These are phyloP conservation scores for Thalassiosira profunda DNA, from an alignment of 108 stramenopile genomes.

Conservation along the genomic window DNA sequence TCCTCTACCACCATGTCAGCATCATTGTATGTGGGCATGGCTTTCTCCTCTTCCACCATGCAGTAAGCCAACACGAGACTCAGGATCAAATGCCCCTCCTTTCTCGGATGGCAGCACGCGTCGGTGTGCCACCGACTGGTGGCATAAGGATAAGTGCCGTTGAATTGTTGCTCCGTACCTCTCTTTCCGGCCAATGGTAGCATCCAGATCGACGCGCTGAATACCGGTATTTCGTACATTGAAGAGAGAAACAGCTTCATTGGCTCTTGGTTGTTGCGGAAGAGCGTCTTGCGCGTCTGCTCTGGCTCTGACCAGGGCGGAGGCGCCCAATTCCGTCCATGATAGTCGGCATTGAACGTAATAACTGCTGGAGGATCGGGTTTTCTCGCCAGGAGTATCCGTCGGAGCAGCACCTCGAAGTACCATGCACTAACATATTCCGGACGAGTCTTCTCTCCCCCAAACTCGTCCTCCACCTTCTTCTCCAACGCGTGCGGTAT, in stretches of 20 bases:
- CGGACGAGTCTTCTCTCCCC: conserved; percentile 3
- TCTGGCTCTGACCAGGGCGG: background rate
- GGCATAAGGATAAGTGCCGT: conserved; percentile 13
- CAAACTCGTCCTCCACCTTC: background rate
- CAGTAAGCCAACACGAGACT: conserved; percentile 31
- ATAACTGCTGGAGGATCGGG: conserved; percentile 36
- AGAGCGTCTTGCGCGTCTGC: conserved; percentile 4
- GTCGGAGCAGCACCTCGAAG: conserved; percentile 18
- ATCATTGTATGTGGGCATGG: background rate
- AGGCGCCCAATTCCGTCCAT: conserved; percentile 12
- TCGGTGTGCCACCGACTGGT: conserved; percentile 29
- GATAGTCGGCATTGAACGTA: conserved; percentile 44
- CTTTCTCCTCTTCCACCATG: conserved; percentile 36
- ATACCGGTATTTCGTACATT: conserved; percentile 40
- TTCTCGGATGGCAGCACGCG: conserved; percentile 25
- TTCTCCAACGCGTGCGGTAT: conserved; percentile 40
- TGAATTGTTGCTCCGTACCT: conserved; percentile 21
- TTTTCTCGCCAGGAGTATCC: conserved; percentile 35
- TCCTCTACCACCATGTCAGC: too few species aligned
- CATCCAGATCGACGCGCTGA: conserved; percentile 38
- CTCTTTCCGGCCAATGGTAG: conserved; percentile 36
- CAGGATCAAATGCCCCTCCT: conserved; percentile 21
- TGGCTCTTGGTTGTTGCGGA: conserved; percentile 26
- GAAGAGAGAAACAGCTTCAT: conserved; percentile 29
- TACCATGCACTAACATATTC: conserved; percentile 20